Conservation (phyloP, 148 eudicot species). For the Amaranthus palmeri region DNA sequence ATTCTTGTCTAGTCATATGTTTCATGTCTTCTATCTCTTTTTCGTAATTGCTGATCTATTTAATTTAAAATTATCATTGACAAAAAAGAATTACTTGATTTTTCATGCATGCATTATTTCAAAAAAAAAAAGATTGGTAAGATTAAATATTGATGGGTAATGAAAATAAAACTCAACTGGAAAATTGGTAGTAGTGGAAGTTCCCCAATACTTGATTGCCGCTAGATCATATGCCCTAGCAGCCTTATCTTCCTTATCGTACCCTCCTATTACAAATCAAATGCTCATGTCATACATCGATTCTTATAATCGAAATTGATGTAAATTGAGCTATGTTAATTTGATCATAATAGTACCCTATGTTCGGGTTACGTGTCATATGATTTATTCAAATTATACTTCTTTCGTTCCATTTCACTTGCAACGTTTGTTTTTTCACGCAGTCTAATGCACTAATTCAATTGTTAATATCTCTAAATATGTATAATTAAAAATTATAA, state of each 20-base stretch:
- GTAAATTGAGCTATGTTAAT: too few species aligned
- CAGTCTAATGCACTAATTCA: too few species aligned
- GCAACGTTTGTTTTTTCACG: too few species aligned
- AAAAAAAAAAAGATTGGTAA: neutral
- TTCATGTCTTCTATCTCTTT: conserved; percentile 97
- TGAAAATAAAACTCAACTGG: conserved; percentile 43
- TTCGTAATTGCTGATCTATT: conserved; percentile 86
- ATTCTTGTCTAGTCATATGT: conserved; percentile 95
- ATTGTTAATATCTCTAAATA: too few species aligned
- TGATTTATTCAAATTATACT: too few species aligned
- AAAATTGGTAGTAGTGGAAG: conserved; percentile 93
- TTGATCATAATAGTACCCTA: too few species aligned
- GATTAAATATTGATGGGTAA: neutral
- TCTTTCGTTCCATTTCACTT: too few species aligned
- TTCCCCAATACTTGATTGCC: conserved; percentile 97
- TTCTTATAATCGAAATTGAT: too few species aligned
- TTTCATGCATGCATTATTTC: too few species aligned
- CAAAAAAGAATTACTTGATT: neutral
- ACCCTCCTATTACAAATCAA: conserved; percentile 54
- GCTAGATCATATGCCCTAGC: conserved; percentile 96
- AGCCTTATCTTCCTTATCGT: conserved; percentile 98
- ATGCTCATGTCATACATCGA: neutral
- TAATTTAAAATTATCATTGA: neutral
- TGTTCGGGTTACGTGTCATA: too few species aligned
- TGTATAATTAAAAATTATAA: too few species aligned